Conservation (phyloP, 1,284 basidiomycete genomes). For the Malassezia globosa region DNA sequence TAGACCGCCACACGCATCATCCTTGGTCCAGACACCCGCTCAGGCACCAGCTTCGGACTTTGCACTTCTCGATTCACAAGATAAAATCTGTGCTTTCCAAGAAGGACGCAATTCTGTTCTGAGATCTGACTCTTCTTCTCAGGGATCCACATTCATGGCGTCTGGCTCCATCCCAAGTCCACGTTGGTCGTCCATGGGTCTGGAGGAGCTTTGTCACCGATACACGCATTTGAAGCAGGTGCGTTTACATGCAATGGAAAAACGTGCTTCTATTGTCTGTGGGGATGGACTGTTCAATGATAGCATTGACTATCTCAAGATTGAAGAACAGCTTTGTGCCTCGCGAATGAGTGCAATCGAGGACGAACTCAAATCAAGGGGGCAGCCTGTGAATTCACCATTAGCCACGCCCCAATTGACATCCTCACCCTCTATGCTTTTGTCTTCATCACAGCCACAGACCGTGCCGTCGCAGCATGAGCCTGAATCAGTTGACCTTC, state of each 20-base stretch:
- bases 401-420: too few relatives aligned
- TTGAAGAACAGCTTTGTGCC: conserved; percentile 14
- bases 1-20: too few relatives aligned
- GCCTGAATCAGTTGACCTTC: too few relatives aligned
- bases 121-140: too few relatives aligned
- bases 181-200: conserved; percentile 1
- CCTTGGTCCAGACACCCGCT: too few relatives aligned
- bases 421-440: neutral
- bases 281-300: conserved; percentile 13
- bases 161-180: neutral
- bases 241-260: conserved; percentile 8
- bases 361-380: conserved; percentile 2
- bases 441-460: neutral
- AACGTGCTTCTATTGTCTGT: conserved; percentile 15
- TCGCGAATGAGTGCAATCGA: conserved; percentile 13
- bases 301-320: conserved; percentile 14
- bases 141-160: neutral
- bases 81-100: too few relatives aligned
- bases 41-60: too few relatives aligned
- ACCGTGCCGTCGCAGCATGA: too few relatives aligned
- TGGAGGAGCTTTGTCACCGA: conserved; percentile 6
- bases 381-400: neutral
- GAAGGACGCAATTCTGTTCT: too few relatives aligned
- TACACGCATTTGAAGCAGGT: conserved; percentile 6
- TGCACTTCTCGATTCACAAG: too few relatives aligned